Conservation (phyloP, 805 yeast genomes). For the Candida quercuum region DNA sequence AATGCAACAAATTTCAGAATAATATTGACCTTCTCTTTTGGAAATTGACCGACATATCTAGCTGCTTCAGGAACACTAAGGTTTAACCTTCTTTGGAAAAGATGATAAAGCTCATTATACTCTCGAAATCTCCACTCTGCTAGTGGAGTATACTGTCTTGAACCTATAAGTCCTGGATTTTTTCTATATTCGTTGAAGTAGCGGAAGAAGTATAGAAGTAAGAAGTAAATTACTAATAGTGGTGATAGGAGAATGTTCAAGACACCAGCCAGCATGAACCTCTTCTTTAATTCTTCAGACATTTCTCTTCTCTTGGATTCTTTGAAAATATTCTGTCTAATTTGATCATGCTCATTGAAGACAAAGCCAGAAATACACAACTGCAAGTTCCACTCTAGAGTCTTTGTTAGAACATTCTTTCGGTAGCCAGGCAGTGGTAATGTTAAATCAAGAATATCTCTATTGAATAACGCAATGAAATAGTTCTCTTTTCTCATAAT, state of each 20-base stretch:
- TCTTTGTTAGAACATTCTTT: conserved; percentile 58
- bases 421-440: conserved; percentile 46
- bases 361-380: conserved; percentile 83
- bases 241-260: conserved; percentile 83
- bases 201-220: conserved; percentile 77
- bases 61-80: conserved; percentile 77
- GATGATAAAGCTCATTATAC: conserved; percentile 86
- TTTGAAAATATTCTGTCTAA: conserved; percentile 65
- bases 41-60: conserved; percentile 85
- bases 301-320: conserved; percentile 63
- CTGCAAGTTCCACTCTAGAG: conserved; percentile 92
- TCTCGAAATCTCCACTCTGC: conserved; percentile 96
- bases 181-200: conserved; percentile 90
- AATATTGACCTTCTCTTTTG: conserved; percentile 63
- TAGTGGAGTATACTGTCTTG: conserved; percentile 86
- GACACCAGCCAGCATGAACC: conserved; percentile 85
- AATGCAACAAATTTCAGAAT: conserved; percentile 60
- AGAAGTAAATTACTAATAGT: conserved; percentile 75
- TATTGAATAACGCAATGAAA: conserved; percentile 83
- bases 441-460: conserved; percentile 63
- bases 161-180: conserved; percentile 76
- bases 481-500: conserved; percentile 95
- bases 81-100: conserved; percentile 74
- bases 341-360: conserved; percentile 78
- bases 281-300: conserved; percentile 62